A percentile compares a stretch with the other conserved stretches of the same genome.
phyloP scores from a whole-genome alignment of 2,329 filamentous ascomycete species.

The Lachnellula hyalina region DNA sequence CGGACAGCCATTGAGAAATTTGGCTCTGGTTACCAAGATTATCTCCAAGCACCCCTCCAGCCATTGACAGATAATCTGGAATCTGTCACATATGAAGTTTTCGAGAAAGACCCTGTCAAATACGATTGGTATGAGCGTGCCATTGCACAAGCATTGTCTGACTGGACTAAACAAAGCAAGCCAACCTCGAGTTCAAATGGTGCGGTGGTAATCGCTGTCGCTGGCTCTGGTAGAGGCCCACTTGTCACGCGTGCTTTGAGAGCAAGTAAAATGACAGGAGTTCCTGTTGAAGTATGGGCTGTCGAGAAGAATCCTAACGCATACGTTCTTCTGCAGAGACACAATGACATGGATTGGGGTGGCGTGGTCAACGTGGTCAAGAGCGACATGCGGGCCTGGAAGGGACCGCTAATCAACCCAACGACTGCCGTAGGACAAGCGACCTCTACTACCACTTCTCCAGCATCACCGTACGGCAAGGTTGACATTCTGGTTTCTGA shows the following conservation, averaged over 20 bases:
- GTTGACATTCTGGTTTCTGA: slow-evolving; percentile 95
- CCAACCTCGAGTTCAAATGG: slow-evolving; percentile 67
- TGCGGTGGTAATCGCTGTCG: slow-evolving; percentile 80
- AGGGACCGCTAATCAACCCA: slow-evolving; percentile 59
- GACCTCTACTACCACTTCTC: slow-evolving; percentile 31
- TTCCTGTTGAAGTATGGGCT: slow-evolving; percentile 81
- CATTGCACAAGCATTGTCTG: slow-evolving; percentile 70
- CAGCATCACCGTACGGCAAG: slow-evolving; percentile 49
- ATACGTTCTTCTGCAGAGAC: slow-evolving; percentile 83
- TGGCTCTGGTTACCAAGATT: slow-evolving; percentile 81
- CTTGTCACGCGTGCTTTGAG: slow-evolving; percentile 81
- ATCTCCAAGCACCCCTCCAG: slow-evolving; percentile 89
- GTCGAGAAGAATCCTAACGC: slow-evolving; percentile 99
- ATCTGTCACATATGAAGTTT: slow-evolving; percentile 96
- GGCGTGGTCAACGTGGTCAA: slow-evolving; percentile 81
- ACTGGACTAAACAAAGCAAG: slow-evolving; percentile 69
- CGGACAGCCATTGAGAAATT: slow-evolving; percentile 59
- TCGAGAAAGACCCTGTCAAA: slow-evolving; percentile 97
- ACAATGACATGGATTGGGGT: slow-evolving; percentile 78
- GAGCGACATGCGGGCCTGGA: slow-evolving; percentile 96
- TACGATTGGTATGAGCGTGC: slow-evolving; percentile 93
- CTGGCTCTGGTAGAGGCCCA: slow-evolving; percentile 87
- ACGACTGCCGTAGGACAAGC: slow-evolving; percentile 31
- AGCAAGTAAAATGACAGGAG: slow-evolving; percentile 70
- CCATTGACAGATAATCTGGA: slow-evolving; percentile 94